These are phyloP conservation scores for Ascocoryne sarcoides DNA, from an alignment of 2,329 filamentous ascomycete species.

Conservation along the genomic window DNA sequence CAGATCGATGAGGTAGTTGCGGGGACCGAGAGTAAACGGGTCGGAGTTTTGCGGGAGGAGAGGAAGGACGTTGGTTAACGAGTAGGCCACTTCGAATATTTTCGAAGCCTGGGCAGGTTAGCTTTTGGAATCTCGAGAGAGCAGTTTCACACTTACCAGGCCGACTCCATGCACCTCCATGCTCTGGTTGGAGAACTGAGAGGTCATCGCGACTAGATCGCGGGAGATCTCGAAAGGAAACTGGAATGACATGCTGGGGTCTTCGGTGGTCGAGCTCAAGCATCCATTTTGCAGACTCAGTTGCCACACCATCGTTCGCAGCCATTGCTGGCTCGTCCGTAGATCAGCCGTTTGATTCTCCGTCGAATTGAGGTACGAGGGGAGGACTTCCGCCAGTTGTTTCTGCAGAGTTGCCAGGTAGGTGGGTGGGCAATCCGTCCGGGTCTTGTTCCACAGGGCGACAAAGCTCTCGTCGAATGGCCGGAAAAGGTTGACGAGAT, in stretches of 20 bases:
- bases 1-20: constrained; percentile 64
- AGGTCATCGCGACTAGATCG: constrained; percentile 56
- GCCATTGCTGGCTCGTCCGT: constrained; percentile 53
- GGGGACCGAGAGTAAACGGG: constrained; percentile 57
- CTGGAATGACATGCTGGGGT: constrained; percentile 50
- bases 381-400: constrained; percentile 48
- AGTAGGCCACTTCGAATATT: constrained; percentile 66
- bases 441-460: constrained; percentile 57
- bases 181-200: constrained; percentile 61
- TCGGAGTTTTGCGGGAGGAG: constrained; percentile 51
- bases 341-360: constrained; percentile 48
- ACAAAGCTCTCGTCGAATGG: constrained; percentile 59
- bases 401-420: constrained; percentile 53
- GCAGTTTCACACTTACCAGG: constrained; percentile 44
- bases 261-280: constrained; percentile 37
- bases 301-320: constrained; percentile 57
- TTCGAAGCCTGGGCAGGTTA: constrained; percentile 54
- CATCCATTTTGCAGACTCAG: constrained; percentile 47
- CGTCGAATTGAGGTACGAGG: constrained; percentile 40
- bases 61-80: constrained; percentile 64
- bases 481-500: constrained; percentile 54
- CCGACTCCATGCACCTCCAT: constrained; percentile 70
- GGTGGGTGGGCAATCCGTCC: constrained; percentile 44
- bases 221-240: constrained; percentile 55
- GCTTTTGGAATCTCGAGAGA: neutral